phyloP scores from a whole-genome alignment of 1,284 basidiomycete genomes.

The Athelia sp. region DNA sequence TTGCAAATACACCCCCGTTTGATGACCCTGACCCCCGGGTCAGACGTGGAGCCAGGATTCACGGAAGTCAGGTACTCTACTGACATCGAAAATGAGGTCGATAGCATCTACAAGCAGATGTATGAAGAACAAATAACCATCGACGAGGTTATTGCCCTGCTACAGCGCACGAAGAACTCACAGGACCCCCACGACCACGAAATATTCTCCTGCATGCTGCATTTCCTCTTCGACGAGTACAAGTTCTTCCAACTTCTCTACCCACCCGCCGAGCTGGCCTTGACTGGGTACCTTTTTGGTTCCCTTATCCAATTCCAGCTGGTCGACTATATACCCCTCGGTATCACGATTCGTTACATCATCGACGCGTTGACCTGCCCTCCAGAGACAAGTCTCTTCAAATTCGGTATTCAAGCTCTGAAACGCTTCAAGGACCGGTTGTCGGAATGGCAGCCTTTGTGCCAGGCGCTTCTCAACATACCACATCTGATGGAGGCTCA shows the following conservation, averaged over 20 bases:
- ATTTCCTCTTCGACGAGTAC: slow-evolving; percentile 99
- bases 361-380: slow-evolving; percentile 90
- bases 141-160: slow-evolving; percentile 87
- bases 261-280: slow-evolving; percentile 88
- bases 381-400: slow-evolving; percentile 91
- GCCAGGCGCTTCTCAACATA: slow-evolving; percentile 85
- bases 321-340: slow-evolving; percentile 92
- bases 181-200: slow-evolving; percentile 86
- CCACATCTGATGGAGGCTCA: slow-evolving; percentile 84
- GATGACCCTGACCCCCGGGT: slow-evolving; percentile 90
- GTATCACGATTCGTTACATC: slow-evolving; percentile 96
- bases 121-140: slow-evolving; percentile 93
- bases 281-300: slow-evolving; percentile 97
- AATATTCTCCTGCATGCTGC: slow-evolving; percentile 97
- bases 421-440: slow-evolving; percentile 85
- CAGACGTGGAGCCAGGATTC: slow-evolving; percentile 90
- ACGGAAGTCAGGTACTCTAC: slow-evolving; percentile 83
- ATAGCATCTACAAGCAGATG: slow-evolving; percentile 97
- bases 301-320: slow-evolving; percentile 93
- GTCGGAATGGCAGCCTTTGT: slow-evolving; percentile 91
- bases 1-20: slow-evolving; percentile 95
- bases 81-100: slow-evolving; percentile 91
- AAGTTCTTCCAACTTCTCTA: slow-evolving; percentile 98
- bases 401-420: slow-evolving; percentile 92
- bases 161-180: slow-evolving; percentile 84